Conservation (phyloP, 306 rosid genomes). For the Pueraria montana region DNA sequence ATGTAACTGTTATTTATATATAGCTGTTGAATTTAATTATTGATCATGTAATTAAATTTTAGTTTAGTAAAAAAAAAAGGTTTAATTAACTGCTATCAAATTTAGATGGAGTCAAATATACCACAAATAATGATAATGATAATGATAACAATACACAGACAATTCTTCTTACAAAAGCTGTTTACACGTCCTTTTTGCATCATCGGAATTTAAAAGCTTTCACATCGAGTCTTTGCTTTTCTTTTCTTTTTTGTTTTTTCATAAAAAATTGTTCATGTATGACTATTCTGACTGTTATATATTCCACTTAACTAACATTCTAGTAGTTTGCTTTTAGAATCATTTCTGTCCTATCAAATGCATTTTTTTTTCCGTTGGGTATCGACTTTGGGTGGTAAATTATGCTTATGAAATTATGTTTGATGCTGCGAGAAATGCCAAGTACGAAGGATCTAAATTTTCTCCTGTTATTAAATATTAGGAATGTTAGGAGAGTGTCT, state of each 20-base stretch:
- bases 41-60: background rate
- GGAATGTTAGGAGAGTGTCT: background rate
- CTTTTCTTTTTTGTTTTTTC: background rate
- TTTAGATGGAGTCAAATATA: background rate
- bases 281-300: conserved; percentile 30
- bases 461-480: background rate
- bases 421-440: conserved; percentile 38
- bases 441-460: conserved; percentile 10
- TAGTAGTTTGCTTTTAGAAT: conserved; percentile 40
- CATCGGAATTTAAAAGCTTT: conserved; percentile 3
- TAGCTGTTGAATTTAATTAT: background rate
- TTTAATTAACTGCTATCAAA: background rate
- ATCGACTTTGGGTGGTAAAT: conserved; percentile 28
- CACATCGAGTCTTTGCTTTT: background rate
- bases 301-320: conserved; percentile 35
- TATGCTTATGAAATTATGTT: background rate
- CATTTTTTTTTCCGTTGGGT: background rate
- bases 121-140: background rate
- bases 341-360: conserved; percentile 41
- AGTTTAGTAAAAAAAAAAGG: background rate
- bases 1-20: background rate
- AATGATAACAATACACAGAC: background rate
- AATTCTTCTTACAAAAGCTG: conserved; percentile 4
- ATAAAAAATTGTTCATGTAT: background rate
- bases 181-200: conserved; percentile 23